phyloP scores from a whole-genome alignment of 108 stramenopile species.

The Conticribra weissflogii region DNA sequence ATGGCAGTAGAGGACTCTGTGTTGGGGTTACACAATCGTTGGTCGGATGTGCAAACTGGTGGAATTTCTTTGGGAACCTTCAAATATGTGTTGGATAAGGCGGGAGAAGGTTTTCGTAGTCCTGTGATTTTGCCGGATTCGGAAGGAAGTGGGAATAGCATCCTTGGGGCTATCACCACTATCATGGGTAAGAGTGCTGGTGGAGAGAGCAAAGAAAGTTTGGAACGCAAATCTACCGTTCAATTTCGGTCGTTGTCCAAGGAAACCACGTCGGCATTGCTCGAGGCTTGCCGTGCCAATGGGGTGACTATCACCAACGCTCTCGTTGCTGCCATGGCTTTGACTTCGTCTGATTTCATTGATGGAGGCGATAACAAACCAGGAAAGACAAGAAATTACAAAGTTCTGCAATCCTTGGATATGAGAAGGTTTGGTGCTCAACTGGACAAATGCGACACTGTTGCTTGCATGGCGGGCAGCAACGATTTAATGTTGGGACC shows the following conservation, averaged over 20 bases:
- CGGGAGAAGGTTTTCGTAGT: slow-evolving; percentile 73
- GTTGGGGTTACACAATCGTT: slow-evolving; percentile 57
- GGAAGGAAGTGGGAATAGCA: slow-evolving; percentile 40
- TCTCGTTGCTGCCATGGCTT: slow-evolving; percentile 72
- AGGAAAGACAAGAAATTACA: slow-evolving; percentile 75
- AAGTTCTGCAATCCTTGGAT: slow-evolving; percentile 86
- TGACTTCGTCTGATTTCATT: slow-evolving; percentile 83
- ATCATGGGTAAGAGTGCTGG: slow-evolving; percentile 84
- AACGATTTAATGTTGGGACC: slow-evolving; percentile 89
- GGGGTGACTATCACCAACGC: slow-evolving; percentile 80
- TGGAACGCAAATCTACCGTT: slow-evolving; percentile 56
- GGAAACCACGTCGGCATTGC: slow-evolving; percentile 56
- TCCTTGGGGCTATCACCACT: slow-evolving; percentile 69
- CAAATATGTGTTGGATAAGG: slow-evolving; percentile 77
- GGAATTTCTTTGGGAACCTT: slow-evolving; percentile 60
- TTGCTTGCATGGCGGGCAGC: slow-evolving; percentile 83
- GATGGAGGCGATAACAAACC: slow-evolving; percentile 47
- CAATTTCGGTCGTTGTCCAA: slow-evolving; percentile 70
- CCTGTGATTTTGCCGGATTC: slow-evolving; percentile 85
- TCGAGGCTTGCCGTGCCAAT: slow-evolving; percentile 67
- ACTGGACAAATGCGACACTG: slow-evolving; percentile 76
- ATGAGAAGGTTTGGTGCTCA: slow-evolving; percentile 80
- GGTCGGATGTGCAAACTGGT: slow-evolving; percentile 46
- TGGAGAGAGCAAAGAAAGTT: slow-evolving; percentile 56
- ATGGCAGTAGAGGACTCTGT: slow-evolving; percentile 81